Conservation (phyloP, 169 alveolate genomes). For the Cryptosporidium muris region DNA sequence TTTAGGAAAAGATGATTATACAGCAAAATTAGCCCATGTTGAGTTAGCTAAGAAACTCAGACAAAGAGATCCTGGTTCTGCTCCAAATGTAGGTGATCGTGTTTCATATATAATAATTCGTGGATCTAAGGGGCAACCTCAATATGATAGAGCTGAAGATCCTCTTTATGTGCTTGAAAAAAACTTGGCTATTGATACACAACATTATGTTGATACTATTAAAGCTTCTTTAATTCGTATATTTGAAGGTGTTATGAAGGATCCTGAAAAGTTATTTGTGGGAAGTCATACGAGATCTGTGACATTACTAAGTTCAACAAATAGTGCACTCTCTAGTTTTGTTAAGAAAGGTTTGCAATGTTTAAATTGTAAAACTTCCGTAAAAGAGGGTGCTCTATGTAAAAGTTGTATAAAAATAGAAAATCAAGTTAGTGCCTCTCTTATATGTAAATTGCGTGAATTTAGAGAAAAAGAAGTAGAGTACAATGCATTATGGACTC, state of each 20-base stretch:
- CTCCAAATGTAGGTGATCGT: slow-evolving; percentile 98
- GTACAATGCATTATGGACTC: slow-evolving; percentile 94
- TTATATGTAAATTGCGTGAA: slow-evolving; percentile 83
- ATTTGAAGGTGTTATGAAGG: slow-evolving; percentile 90
- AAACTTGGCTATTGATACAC: slow-evolving; percentile 96
- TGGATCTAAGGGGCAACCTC: slow-evolving; percentile 93
- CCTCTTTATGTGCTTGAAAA: slow-evolving; percentile 96
- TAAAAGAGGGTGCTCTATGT: slow-evolving; percentile 80
- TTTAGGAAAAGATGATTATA: slow-evolving; percentile 92
- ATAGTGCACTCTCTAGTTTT: slow-evolving; percentile 89
- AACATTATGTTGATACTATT: slow-evolving; percentile 95
- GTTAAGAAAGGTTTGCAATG: slow-evolving; percentile 90
- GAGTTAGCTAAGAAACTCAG: slow-evolving; percentile 97
- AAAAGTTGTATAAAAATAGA: slow-evolving; percentile 73
- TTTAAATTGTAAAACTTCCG: slow-evolving; percentile 90
- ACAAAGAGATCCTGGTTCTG: slow-evolving; percentile 93
- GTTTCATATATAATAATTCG: slow-evolving; percentile 94
- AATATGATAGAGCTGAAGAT: slow-evolving; percentile 98
- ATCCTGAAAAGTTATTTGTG: slow-evolving; percentile 89
- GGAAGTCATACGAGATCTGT: slow-evolving; percentile 87
- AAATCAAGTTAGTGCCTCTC: slow-evolving; percentile 76
- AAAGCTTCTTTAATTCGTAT: slow-evolving; percentile 92
- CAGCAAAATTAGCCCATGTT: slow-evolving; percentile 97
- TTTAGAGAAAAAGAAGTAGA: slow-evolving; percentile 87
- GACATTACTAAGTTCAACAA: slow-evolving; percentile 70